Conservation (phyloP, 805 yeast genomes). For the Wickerhamomyces hampshirensis region DNA sequence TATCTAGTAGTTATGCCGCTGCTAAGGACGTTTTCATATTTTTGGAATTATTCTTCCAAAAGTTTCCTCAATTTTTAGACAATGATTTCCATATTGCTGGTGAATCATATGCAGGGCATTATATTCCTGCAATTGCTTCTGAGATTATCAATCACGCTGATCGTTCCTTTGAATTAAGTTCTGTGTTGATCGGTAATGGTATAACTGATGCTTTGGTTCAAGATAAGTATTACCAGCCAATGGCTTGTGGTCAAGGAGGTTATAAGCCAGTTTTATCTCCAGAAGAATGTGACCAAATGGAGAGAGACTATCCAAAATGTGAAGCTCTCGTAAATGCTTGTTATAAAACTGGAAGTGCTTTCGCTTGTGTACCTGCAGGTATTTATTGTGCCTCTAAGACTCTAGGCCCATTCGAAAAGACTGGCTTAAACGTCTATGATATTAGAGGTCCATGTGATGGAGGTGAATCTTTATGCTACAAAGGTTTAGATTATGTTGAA, state of each 20-base stretch:
- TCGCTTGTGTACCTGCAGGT: slow-evolving; percentile 81
- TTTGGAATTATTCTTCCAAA: slow-evolving; percentile 74
- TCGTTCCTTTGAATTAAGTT: slow-evolving; percentile 59
- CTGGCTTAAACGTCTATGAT: slow-evolving; percentile 87
- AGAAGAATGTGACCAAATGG: slow-evolving; percentile 66
- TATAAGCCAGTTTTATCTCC: slow-evolving; percentile 66
- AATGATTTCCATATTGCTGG: slow-evolving; percentile 74
- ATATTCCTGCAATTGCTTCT: slow-evolving; percentile 65
- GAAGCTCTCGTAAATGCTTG: slow-evolving; percentile 57
- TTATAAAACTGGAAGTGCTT: slow-evolving; percentile 54
- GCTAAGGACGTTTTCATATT: slow-evolving; percentile 85
- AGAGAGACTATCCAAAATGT: slow-evolving; percentile 59
- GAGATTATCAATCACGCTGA: slow-evolving; percentile 43
- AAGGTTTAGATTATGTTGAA: slow-evolving; percentile 64
- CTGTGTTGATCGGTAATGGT: slow-evolving; percentile 90
- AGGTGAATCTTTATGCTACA: slow-evolving; percentile 67
- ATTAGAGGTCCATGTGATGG: slow-evolving; percentile 76
- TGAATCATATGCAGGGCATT: slow-evolving; percentile 82
- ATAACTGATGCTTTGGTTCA: slow-evolving; percentile 81
- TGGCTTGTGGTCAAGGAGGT: slow-evolving; percentile 94
- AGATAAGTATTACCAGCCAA: slow-evolving; percentile 76
- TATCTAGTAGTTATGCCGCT: slow-evolving; percentile 73
- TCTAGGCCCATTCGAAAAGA: slow-evolving; percentile 62
- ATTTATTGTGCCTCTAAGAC: slow-evolving; percentile 71
- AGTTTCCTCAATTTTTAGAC: slow-evolving; percentile 66